Percentiles rank a stretch among this genome's conserved stretches.
Conservation (phyloP, 1,284 basidiomycete genomes). For the Takashimella koratensis region DNA sequence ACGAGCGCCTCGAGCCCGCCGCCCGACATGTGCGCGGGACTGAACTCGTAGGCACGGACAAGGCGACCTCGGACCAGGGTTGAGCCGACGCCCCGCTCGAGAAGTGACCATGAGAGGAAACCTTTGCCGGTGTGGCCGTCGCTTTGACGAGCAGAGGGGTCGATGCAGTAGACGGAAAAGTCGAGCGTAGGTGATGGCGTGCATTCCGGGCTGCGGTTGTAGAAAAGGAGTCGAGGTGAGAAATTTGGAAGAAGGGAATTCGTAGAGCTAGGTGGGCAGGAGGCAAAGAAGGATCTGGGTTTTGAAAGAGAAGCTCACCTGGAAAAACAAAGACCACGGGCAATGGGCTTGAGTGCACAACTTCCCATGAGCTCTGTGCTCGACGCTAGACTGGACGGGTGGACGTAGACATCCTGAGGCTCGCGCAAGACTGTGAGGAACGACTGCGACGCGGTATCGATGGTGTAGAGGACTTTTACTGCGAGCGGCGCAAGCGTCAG, state of each 20-base stretch:
- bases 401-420: constrained; percentile 39
- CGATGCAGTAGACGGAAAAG: constrained; percentile 45
- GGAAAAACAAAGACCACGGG: constrained; percentile 41
- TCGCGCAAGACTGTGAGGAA: constrained; percentile 38
- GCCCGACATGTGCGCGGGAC: constrained; percentile 23
- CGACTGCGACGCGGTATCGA: constrained; percentile 38
- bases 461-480: constrained; percentile 46
- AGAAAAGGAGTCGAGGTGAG: background rate
- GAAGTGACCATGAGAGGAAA: constrained; percentile 40
- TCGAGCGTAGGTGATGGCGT: constrained; percentile 35
- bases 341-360: constrained; percentile 34
- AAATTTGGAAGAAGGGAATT: background rate
- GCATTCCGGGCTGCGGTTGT: constrained; percentile 35
- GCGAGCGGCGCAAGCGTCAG: background rate
- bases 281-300: too few relatives aligned
- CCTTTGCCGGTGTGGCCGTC: constrained; percentile 29
- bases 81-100: constrained; percentile 25
- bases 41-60: constrained; percentile 39
- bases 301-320: constrained; percentile 23
- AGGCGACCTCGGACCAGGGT: constrained; percentile 38
- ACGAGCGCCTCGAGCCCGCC: constrained; percentile 41
- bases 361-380: constrained; percentile 24
- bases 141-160: constrained; percentile 19
- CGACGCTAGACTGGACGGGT: constrained; percentile 14
- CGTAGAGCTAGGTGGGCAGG: background rate